Evolutionary conservation across 257 asterid genomes (phyloP), one percentile per base, ranked within the genome.

Genomic region (Nicotiana tomentosiformis): DNA sequence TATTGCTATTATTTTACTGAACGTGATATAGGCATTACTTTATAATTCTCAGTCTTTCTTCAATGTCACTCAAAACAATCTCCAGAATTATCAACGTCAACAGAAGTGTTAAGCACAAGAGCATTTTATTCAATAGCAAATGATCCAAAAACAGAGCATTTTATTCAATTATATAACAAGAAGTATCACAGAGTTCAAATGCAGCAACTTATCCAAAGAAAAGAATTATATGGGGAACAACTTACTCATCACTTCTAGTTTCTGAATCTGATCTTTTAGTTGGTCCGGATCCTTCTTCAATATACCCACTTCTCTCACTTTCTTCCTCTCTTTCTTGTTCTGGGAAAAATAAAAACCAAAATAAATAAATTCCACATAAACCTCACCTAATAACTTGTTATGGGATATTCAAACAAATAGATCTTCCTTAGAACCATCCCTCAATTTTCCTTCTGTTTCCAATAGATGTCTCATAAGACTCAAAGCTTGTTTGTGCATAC

Each of bases 291-390:
- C 98, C 90, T 95, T 95, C 90, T 95, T 95, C 92, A 95, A 86
- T 77, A 95, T 92, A 30, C 98, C 98, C 80, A 95, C 98, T 84
- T 95, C 98, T 85, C 98, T 91, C 86, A 95, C 98, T 90, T 93
- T 95, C 93, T 95, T 95, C 88, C 98, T 78, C 87, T 95, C 98
- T 90, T 95, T 93, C 89, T 95, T 95, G 86, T 95, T 94, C 98
- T 94, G 92, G 5, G 82, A 49, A 83, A 79, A 5, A 18, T 5
- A 64, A n/a, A 43, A 43, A 9, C 3, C 11, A 43, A 43, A 43
- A 7, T 7, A 43, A 43, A 43, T 8, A 9, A 43, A 43, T 8
- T 11, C 51, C 12, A 43, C 51, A 43, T 43, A 43, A 43, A 9
- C 51, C 51, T 3, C 51, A 43, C 51, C 51, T 43, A 9, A 43